phyloP scores from a whole-genome alignment of 2,329 filamentous ascomycete genomes.

The Cordyceps javanica region DNA sequence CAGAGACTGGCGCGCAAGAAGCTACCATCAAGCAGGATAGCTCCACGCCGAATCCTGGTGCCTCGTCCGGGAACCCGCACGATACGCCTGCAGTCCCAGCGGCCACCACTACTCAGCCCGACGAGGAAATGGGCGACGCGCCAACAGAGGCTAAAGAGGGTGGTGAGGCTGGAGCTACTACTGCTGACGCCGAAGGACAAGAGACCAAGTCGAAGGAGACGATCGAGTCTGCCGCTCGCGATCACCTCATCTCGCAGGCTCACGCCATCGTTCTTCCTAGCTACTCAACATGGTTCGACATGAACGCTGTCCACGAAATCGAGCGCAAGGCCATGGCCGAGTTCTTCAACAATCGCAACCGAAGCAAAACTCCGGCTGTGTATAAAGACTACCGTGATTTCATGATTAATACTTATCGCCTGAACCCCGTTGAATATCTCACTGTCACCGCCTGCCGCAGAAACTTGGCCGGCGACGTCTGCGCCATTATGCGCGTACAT shows the following conservation, averaged over 20 bases:
- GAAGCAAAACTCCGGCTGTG: constrained; percentile 93
- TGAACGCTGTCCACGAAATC: constrained; percentile 84
- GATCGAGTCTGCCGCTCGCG: constrained; percentile 78
- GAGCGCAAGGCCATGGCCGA: constrained; percentile 94
- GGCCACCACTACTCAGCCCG: constrained; percentile 54
- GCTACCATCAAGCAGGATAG: constrained; percentile 55
- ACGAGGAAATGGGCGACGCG: constrained; percentile 75
- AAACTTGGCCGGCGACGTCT: constrained; percentile 94
- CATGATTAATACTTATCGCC: constrained; percentile 98
- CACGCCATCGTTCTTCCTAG: constrained; percentile 95
- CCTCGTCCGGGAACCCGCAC: constrained; percentile 54
- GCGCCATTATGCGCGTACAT: constrained; percentile 98
- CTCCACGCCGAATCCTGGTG: constrained; percentile 50
- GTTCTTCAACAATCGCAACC: constrained; percentile 97
- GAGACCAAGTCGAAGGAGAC: constrained; percentile 70
- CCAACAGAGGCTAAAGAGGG: constrained; percentile 47
- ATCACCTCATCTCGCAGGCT: constrained; percentile 87
- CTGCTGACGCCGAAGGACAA: constrained; percentile 43
- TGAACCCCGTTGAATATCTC: constrained; percentile 93
- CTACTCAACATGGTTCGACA: constrained; percentile 98
- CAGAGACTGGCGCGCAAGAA: constrained; percentile 41
- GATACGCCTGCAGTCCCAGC: constrained; percentile 59
- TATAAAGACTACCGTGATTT: constrained; percentile 99
- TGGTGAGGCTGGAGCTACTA: constrained; percentile 38
- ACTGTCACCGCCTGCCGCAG: constrained; percentile 94